Conservation (phyloP, 2,329 filamentous ascomycete species). For the Ophiostoma fasciatum region DNA sequence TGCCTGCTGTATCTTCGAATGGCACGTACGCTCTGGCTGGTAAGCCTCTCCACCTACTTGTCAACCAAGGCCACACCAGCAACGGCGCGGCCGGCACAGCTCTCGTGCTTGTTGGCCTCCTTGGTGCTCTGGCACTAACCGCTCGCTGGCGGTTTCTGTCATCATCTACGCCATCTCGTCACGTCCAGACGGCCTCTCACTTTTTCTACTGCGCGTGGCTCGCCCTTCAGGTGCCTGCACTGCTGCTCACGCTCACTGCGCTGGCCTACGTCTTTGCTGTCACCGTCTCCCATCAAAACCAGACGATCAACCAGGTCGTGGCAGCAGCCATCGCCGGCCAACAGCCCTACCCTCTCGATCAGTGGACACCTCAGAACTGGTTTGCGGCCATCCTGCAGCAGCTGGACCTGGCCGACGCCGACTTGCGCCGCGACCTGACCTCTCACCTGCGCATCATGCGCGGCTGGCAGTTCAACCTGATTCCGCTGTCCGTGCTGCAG, state of each 20-base stretch:
- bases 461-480: slow-evolving; percentile 24
- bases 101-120: slow-evolving; percentile 20
- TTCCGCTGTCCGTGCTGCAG: slow-evolving; percentile 16
- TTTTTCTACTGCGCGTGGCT: slow-evolving; percentile 21
- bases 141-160: background rate
- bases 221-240: slow-evolving; percentile 18
- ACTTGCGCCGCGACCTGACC: slow-evolving; percentile 14
- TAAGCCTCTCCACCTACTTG: slow-evolving; percentile 19
- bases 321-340: slow-evolving; percentile 13
- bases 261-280: slow-evolving; percentile 23
- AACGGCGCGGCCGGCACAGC: slow-evolving; percentile 26
- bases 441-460: slow-evolving; percentile 17
- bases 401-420: slow-evolving; percentile 16
- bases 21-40: slow-evolving; percentile 16
- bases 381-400: slow-evolving; percentile 18
- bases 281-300: slow-evolving; percentile 16
- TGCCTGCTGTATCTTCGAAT: background rate
- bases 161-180: background rate
- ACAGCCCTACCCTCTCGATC: slow-evolving; percentile 16
- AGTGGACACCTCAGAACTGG: slow-evolving; percentile 27
- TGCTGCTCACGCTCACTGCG: slow-evolving; percentile 21
- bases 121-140: slow-evolving; percentile 18
- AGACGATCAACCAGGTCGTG: slow-evolving; percentile 18
- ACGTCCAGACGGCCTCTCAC: background rate
- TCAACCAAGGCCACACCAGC: slow-evolving; percentile 26